A percentile compares a stretch with the other conserved stretches of the same genome.
Evolutionary conservation across 139 green algal species (phyloP).

Genomic region (Astrephomene gubernaculifera): DNA sequence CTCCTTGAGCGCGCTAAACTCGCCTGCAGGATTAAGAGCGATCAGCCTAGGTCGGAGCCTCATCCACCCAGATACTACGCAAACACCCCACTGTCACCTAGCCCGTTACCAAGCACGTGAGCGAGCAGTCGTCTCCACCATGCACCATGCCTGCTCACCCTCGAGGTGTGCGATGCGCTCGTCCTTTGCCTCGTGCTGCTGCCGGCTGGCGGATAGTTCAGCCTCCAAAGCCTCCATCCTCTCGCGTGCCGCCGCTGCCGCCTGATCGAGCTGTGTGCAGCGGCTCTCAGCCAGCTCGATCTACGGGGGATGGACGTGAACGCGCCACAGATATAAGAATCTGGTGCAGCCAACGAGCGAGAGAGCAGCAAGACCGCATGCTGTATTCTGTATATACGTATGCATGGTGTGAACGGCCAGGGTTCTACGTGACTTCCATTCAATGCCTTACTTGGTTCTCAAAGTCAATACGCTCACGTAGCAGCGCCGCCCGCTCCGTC

Average conservation of each 20-base stretch:
- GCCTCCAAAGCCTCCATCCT: slow-evolving; percentile 9
- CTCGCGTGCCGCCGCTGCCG: background rate
- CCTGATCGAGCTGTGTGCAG: slow-evolving; percentile 18
- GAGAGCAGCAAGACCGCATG: too few species aligned
- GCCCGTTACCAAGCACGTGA: too few species aligned
- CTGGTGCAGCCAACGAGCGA: too few species aligned
- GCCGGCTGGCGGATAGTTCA: slow-evolving; percentile 33
- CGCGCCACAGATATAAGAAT: too few species aligned
- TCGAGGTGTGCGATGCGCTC: slow-evolving; percentile 67
- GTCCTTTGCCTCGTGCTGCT: slow-evolving; percentile 59
- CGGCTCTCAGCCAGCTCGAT: slow-evolving; percentile 42
- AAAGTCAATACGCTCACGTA: slow-evolving; percentile 52
- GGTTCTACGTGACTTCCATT: too few species aligned
- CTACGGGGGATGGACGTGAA: slow-evolving; percentile 27
- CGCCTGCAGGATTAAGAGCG: slow-evolving; percentile 56
- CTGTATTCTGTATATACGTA: too few species aligned
- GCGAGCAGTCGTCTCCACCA: too few species aligned
- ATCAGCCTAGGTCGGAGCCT: too few species aligned
- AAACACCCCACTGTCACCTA: too few species aligned
- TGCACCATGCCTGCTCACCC: slow-evolving; percentile 52
- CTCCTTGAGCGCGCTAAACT: slow-evolving; percentile 83
- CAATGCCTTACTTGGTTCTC: slow-evolving; percentile 49
- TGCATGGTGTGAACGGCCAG: too few species aligned
- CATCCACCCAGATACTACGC: too few species aligned
- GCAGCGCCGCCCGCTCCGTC: slow-evolving; percentile 47